Conservation (phyloP, 768 basidiomycete genomes). For the Leucocoprinus birnbaumii region DNA sequence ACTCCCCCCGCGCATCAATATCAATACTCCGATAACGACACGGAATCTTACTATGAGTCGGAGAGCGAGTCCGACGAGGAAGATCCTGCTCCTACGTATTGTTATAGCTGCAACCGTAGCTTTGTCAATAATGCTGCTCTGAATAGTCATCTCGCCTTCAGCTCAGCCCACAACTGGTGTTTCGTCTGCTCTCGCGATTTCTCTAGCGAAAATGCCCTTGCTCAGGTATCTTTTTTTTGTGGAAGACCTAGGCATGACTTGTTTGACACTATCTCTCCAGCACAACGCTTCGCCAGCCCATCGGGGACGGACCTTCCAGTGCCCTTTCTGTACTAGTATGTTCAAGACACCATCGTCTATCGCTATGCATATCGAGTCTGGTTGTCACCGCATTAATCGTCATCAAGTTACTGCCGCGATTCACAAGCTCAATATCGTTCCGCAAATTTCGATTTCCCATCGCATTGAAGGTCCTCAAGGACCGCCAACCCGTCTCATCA, state of each 20-base stretch:
- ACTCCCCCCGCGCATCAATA: neutral
- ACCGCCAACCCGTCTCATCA: conserved; percentile 14
- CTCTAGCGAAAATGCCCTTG: conserved; percentile 29
- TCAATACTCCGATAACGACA: neutral
- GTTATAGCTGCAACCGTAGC: neutral
- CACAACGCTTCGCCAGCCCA: conserved; percentile 40
- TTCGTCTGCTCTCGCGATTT: conserved; percentile 15
- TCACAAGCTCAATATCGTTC: conserved; percentile 48
- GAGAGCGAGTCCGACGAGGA: neutral
- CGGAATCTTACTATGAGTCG: neutral
- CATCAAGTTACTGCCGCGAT: conserved; percentile 40
- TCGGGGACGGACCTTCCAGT: conserved; percentile 24
- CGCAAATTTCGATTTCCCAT: conserved; percentile 48
- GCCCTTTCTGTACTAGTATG: conserved; percentile 34
- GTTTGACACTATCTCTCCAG: conserved; percentile 21
- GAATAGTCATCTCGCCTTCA: neutral
- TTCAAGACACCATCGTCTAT: conserved; percentile 50
- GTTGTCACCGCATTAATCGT: conserved; percentile 46
- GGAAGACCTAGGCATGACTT: too few relatives aligned
- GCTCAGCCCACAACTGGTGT: conserved; percentile 12
- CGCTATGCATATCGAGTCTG: conserved; percentile 61
- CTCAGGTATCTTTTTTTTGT: too few relatives aligned
- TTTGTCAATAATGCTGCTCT: neutral
- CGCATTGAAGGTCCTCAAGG: conserved; percentile 36
- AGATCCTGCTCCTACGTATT: conserved; percentile 4